Conservation (phyloP, 2,329 filamentous ascomycete genomes). For the Xylariaceae sp. region DNA sequence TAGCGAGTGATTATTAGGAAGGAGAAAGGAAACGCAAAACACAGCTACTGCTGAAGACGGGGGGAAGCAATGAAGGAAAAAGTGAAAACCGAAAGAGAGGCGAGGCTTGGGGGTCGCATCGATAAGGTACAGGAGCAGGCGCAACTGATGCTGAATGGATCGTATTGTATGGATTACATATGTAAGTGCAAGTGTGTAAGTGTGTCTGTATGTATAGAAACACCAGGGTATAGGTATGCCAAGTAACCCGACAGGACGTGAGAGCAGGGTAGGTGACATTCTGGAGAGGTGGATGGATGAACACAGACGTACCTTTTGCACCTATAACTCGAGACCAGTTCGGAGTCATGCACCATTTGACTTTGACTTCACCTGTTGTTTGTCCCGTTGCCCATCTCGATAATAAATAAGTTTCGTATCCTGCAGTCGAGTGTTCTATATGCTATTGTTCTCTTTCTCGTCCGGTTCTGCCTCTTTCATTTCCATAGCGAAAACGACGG, state of each 20-base stretch:
- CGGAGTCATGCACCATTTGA: neutral
- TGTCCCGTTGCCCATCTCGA: neutral
- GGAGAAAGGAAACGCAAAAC: conserved; percentile 19
- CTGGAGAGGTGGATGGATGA: neutral
- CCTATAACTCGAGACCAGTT: neutral
- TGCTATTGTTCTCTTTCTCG: neutral
- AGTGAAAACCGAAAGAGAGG: conserved; percentile 17
- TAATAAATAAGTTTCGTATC: neutral
- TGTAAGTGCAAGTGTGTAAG: neutral
- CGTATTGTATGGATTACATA: conserved; percentile 1
- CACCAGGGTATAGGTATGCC: neutral
- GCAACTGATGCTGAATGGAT: conserved; percentile 15
- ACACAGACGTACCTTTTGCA: neutral
- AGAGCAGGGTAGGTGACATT: neutral
- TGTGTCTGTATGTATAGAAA: neutral
- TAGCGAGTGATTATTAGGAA: conserved; percentile 19
- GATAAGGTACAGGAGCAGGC: conserved; percentile 5
- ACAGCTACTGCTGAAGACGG: conserved; percentile 20
- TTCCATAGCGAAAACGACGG: neutral
- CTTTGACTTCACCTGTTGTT: conserved; percentile 2
- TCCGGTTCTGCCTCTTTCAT: neutral
- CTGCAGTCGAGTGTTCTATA: neutral
- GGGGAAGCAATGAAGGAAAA: neutral
- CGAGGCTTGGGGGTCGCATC: conserved; percentile 23
- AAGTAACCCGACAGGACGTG: neutral